Percentiles rank a stretch among this genome's conserved stretches.
Conservation (phyloP, 805 yeast genomes). For the Isabelozyma heimii region DNA sequence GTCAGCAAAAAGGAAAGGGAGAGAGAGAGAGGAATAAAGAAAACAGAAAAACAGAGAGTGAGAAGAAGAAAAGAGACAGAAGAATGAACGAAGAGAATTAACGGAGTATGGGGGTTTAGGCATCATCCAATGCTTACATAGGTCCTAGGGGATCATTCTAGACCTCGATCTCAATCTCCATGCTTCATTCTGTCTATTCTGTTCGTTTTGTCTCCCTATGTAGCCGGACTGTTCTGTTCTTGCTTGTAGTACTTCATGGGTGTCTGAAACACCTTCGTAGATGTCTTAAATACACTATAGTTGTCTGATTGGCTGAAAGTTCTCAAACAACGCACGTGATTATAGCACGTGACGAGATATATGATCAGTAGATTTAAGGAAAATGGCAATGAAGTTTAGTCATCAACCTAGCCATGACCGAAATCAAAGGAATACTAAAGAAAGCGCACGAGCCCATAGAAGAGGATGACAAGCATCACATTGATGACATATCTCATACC, state of each 20-base stretch:
- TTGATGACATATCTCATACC: neutral
- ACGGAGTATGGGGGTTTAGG: no score
- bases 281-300: neutral
- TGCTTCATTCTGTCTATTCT: no score
- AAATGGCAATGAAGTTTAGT: neutral
- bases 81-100: neutral
- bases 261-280: no score
- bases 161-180: no score
- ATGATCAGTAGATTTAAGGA: neutral
- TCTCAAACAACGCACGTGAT: neutral
- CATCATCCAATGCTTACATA: no score
- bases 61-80: neutral
- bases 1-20: neutral
- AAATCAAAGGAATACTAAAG: slow-evolving; percentile 14
- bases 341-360: neutral
- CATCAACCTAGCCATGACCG: slow-evolving; percentile 4
- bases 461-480: neutral
- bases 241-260: neutral
- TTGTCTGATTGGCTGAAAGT: neutral
- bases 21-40: slow-evolving; percentile 7
- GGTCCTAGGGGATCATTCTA: no score
- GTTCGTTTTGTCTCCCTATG: no score
- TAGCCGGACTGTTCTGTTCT: neutral
- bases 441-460: slow-evolving; percentile 12
- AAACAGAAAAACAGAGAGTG: slow-evolving; percentile 2